phyloP scores from a whole-genome alignment of 2,329 filamentous ascomycete species.

The Periglandula ipomoeae region DNA sequence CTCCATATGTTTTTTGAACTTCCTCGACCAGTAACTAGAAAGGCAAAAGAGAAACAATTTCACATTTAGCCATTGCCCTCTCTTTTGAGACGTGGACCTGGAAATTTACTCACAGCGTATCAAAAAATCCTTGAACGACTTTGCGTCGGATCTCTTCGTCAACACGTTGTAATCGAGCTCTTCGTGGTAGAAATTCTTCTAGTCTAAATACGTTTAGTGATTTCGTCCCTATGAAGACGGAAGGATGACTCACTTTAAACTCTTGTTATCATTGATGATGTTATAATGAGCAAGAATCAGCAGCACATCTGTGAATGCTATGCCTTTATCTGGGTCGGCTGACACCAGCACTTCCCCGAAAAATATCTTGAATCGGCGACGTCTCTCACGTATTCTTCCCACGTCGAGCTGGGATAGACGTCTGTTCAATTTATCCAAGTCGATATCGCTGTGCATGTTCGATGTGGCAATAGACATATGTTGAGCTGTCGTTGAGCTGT shows the following conservation, averaged over 20 bases:
- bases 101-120: conserved; percentile 57
- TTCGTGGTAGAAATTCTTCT: conserved; percentile 87
- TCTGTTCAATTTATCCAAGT: conserved; percentile 66
- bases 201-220: conserved; percentile 41
- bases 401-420: conserved; percentile 68
- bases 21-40: conserved; percentile 65
- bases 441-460: conserved; percentile 49
- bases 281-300: conserved; percentile 98
- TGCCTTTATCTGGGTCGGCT: conserved; percentile 79
- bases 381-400: conserved; percentile 61
- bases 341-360: conserved; percentile 95
- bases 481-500: conserved; percentile 42
- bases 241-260: conserved; percentile 54
- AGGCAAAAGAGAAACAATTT: not conserved
- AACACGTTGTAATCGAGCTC: conserved; percentile 83
- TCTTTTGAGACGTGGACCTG: not conserved
- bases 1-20: conserved; percentile 68
- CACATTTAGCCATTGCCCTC: not conserved
- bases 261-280: conserved; percentile 96
- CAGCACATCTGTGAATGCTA: conserved; percentile 82
- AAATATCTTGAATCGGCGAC: conserved; percentile 83
- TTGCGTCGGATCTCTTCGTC: conserved; percentile 89
- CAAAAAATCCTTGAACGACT: conserved; percentile 89
- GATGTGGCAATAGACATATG: conserved; percentile 45
- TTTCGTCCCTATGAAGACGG: not conserved